These are phyloP conservation scores for Aaosphaeria pasadenensis DNA, from an alignment of 2,329 filamentous ascomycete genomes.

Conservation along the genomic window DNA sequence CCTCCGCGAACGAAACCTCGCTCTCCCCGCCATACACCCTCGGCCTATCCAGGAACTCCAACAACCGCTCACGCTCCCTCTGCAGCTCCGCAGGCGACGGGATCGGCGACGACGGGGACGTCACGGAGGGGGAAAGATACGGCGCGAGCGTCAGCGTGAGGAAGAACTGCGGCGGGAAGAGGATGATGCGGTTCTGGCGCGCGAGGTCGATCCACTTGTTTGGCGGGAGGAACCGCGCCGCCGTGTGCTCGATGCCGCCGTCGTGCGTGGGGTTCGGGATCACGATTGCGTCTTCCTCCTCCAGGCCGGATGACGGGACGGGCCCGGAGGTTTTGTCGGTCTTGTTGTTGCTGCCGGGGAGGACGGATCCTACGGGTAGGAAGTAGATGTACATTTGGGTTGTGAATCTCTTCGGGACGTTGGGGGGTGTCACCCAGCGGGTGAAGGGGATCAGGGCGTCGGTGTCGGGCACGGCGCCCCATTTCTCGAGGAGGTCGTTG, in stretches of 20 bases:
- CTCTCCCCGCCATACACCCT: constrained; percentile 23
- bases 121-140: constrained; percentile 46
- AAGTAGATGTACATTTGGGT: constrained; percentile 98
- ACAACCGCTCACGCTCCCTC: constrained; percentile 25
- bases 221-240: constrained; percentile 73
- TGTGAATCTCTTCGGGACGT: constrained; percentile 73
- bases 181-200: constrained; percentile 64
- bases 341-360: constrained; percentile 17
- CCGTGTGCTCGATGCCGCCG: constrained; percentile 67
- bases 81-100: constrained; percentile 40
- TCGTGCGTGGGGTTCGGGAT: constrained; percentile 70
- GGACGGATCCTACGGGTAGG: constrained; percentile 56
- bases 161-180: constrained; percentile 89
- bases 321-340: constrained; percentile 23
- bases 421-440: constrained; percentile 81
- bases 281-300: constrained; percentile 48
- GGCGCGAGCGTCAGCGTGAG: constrained; percentile 59
- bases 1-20: constrained; percentile 42
- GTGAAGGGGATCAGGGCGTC: constrained; percentile 77
- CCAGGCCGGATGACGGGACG: constrained; percentile 28
- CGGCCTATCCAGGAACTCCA: constrained; percentile 55
- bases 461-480: constrained; percentile 63
- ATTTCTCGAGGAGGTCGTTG: constrained; percentile 57
- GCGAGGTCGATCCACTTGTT: constrained; percentile 67
- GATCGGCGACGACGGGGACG: constrained; percentile 16